These are phyloP conservation scores for Lasiosphaeris hirsuta DNA, from an alignment of 495 filamentous ascomycete genomes.

Conservation along the genomic window DNA sequence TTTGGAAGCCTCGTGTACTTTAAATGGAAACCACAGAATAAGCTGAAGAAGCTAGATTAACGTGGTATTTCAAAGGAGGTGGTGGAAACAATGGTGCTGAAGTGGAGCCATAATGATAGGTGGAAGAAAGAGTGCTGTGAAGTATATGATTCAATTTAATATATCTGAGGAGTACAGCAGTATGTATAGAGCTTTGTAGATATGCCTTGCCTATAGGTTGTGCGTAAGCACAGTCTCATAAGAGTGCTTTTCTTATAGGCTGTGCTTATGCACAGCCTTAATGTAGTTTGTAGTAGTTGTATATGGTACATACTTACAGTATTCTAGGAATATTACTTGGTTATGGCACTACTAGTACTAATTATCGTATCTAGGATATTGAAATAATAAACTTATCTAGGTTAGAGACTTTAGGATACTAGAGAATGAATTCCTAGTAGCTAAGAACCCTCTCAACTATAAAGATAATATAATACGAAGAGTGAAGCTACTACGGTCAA, in stretches of 20 bases:
- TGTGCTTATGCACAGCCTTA: too few species aligned
- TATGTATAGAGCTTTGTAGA: too few species aligned
- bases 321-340: background rate
- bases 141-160: too few species aligned
- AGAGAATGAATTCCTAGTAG: background rate
- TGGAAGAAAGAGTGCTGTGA: too few species aligned
- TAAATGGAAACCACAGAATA: background rate
- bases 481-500: background rate
- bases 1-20: background rate
- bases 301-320: too few species aligned
- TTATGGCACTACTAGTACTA: background rate
- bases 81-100: too few species aligned
- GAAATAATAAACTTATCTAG: conserved; percentile 1
- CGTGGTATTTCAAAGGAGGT: background rate
- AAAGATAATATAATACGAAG: background rate
- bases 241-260: too few species aligned
- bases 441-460: conserved; percentile 1
- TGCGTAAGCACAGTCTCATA: too few species aligned
- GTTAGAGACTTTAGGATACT: conserved; percentile 6
- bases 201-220: too few species aligned
- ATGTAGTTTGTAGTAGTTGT: too few species aligned
- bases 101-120: too few species aligned
- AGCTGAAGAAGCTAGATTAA: background rate
- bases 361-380: conserved; percentile 2
- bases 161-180: too few species aligned